These are phyloP conservation scores for Amanita rubescens DNA, from an alignment of 768 basidiomycete species.

Conservation along the genomic window DNA sequence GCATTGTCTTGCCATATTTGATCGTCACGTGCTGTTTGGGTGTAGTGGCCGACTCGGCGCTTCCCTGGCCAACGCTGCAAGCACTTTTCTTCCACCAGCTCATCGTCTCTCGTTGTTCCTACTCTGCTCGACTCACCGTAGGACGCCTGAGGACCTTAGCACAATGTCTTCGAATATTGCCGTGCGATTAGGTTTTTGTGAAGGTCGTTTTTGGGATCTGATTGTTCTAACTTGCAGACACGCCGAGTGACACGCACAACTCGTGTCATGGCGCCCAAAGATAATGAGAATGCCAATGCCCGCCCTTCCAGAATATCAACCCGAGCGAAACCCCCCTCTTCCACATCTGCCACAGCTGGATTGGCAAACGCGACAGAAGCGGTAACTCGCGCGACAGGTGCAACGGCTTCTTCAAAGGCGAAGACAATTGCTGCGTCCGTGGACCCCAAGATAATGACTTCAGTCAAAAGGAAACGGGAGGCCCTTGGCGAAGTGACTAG, in stretches of 20 bases:
- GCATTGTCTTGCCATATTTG: slow-evolving; percentile 11
- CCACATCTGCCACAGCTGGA: slow-evolving; percentile 31
- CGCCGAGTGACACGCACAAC: slow-evolving; percentile 59
- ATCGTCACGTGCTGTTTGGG: slow-evolving; percentile 16
- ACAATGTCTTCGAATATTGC: slow-evolving; percentile 43
- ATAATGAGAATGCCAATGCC: slow-evolving; percentile 70
- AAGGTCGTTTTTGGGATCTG: slow-evolving; percentile 5
- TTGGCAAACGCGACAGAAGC: slow-evolving; percentile 26
- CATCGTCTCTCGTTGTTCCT: slow-evolving; percentile 9
- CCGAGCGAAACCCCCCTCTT: slow-evolving; percentile 51
- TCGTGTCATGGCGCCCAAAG: slow-evolving; percentile 44
- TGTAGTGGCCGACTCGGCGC: slow-evolving; percentile 18
- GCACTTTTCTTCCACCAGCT: slow-evolving; percentile 17
- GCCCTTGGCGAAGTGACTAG: slow-evolving; percentile 69
- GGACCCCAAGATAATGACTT: slow-evolving; percentile 36
- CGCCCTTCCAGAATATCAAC: slow-evolving; percentile 52
- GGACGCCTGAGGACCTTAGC: slow-evolving; percentile 18
- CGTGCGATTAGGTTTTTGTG: slow-evolving; percentile 22
- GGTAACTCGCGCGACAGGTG: slow-evolving; percentile 38
- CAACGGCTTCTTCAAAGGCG: slow-evolving; percentile 47
- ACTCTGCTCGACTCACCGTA: slow-evolving; percentile 11
- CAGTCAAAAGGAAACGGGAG: slow-evolving; percentile 71
- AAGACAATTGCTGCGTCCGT: slow-evolving; percentile 35
- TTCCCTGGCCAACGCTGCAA: slow-evolving; percentile 6
- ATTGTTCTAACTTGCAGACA: slow-evolving; percentile 33